A percentile compares a stretch with the other conserved stretches of the same genome.
These are phyloP conservation scores for Silene coronaria DNA, from an alignment of 179 eudicot genomes.

Conservation along the genomic window DNA sequence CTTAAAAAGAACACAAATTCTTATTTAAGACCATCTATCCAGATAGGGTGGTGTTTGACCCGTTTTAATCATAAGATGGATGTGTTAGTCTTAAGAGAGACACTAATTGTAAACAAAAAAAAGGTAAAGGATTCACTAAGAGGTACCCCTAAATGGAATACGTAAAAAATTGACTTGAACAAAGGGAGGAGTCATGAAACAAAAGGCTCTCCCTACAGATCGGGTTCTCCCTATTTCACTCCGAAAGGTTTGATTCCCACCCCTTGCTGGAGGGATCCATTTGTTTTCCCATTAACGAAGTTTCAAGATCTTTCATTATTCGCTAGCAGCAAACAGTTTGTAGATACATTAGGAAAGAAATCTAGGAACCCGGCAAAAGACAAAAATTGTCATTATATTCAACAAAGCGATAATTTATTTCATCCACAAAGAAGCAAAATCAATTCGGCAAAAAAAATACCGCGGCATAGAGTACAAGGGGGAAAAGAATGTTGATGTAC, in stretches of 20 bases:
- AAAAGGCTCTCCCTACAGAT: not conserved
- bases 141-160: too few relatives aligned
- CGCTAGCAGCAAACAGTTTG: not conserved
- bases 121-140: too few relatives aligned
- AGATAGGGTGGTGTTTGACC: too few relatives aligned
- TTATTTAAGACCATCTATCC: too few relatives aligned
- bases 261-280: not conserved
- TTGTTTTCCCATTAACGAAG: not conserved
- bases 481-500: slow-evolving; percentile 14
- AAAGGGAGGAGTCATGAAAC: not conserved
- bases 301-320: not conserved
- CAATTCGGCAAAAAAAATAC: slow-evolving; percentile 6
- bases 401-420: slow-evolving; percentile 20
- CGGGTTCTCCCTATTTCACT: not conserved
- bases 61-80: too few relatives aligned
- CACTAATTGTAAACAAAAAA: too few relatives aligned
- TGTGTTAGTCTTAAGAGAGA: too few relatives aligned
- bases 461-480: slow-evolving; percentile 16
- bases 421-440: slow-evolving; percentile 27
- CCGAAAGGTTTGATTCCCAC: not conserved
- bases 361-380: not conserved
- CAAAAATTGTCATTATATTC: not conserved
- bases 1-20: too few relatives aligned
- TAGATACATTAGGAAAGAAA: not conserved
- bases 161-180: too few relatives aligned